Evolutionary conservation across 208 protist genomes (phyloP), one percentile per base, ranked within the genome.

Genomic region (Trypanosoma caninum): DNA sequence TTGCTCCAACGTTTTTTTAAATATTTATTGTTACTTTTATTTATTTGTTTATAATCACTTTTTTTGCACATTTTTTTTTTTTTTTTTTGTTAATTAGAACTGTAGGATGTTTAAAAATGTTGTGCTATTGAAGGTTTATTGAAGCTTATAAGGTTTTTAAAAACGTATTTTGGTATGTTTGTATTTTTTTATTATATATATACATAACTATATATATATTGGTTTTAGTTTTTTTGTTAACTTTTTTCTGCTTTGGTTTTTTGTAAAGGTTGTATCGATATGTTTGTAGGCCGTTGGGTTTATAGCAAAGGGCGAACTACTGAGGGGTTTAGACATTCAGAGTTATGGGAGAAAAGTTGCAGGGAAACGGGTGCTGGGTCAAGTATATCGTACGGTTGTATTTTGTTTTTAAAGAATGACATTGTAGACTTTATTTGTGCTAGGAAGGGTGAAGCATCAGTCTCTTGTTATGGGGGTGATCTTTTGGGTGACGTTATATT

Each of bases 121-220:
- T n/a, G n/a, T n/a, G n/a, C n/a, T n/a, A n/a, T n/a, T n/a, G n/a
- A n/a, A n/a, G n/a, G n/a, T 8, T 8, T 18, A 56, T 44, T 44
- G 13, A 31, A 16, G 25, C 18, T 22, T 9, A 31, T 44, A 56
- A 8, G 13, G 30, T 70, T 55, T 52, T 16, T 56, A n/a, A n/a
- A n/a, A n/a, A n/a, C n/a, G n/a, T n/a, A n/a, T 48, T 50, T 69
- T 47, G 64, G 52, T 51, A 60, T 61, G 53, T n/a, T n/a, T n/a
- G n/a, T n/a, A n/a, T 76, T 57, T 55, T 55, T 38, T 33, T 10
- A 20, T 8, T 34, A 30, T 8, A 48, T 22, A 48, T 48, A 48
- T 48, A 48, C 20, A 20, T 48, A 48, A 22, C 7, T 48, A 22
- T 48, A 8, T 48, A n/a, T n/a, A n/a, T n/a, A n/a, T n/a, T n/a